Base-by-base conservation (phyloP, 2,329 filamentous ascomycete genomes). In the Venturia asperata region DNA sequence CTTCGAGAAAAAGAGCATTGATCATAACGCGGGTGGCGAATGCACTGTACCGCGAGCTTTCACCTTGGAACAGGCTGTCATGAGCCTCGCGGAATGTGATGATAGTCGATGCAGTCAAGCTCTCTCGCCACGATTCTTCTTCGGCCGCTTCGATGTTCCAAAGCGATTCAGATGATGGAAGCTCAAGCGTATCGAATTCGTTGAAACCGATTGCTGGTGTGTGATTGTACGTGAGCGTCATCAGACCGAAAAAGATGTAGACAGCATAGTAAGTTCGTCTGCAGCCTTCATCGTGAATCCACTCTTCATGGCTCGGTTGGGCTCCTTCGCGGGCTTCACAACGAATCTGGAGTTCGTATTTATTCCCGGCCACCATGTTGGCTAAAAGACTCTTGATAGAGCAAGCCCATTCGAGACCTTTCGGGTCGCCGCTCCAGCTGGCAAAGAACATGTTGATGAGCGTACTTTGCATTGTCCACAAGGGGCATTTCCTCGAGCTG, bases 11-110 rank as follows among this genome's bases (percentile, higher is more conserved):
- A 69, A 99, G 82, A 13, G 94, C 93, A 73, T 97, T 99, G 83
- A 97, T 97, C 91, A 99, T 95, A 69, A 97, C 91, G 68, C 94
- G 91, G 13, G 94, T 96, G 5, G 92, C 93, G 75, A 97, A 99
- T 1, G 93, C 93, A 74, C 93, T 97, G 81, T 97, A 99, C 71
- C 89, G 88, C 63, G 93, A 85, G 66, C 85, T 85, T 74, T 97
- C 91, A 68, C 93, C 94, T 75, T 96, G 92, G 82, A 97, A 97
- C 4, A 99, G 85, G 68, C 92, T 92, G 77, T 96, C 92, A 73
- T 97, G 93, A 1, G 94, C 93, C 72, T 95, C 89, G 77, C 94
- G 90, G 74, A 97, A 96, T 0, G 92, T 96, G 66, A 92, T 87
- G 37, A 87, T 86, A 24, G 87, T 85, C 9, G 89, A 89, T 9